A percentile compares a stretch with the other conserved stretches of the same genome.
Conservation (phyloP, 2,329 filamentous ascomycete species). For the Neonectria hederae region DNA sequence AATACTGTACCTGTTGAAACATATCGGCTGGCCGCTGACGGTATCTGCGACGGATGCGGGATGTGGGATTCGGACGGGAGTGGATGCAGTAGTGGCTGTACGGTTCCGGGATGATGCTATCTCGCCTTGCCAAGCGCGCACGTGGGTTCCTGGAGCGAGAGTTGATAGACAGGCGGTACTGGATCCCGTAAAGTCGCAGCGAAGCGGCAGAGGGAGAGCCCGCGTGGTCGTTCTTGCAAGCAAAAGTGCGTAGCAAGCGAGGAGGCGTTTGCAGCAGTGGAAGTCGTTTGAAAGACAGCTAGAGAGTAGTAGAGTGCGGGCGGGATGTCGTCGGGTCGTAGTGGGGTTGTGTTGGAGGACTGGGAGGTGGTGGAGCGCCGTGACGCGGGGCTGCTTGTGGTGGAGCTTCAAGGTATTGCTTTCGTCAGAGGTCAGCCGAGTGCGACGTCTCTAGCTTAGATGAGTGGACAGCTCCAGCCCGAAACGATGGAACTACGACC, state of each 20-base stretch:
- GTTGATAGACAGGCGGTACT: slow-evolving; percentile 10
- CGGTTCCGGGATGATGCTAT: slow-evolving; percentile 31
- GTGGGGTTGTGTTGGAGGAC: slow-evolving; percentile 13
- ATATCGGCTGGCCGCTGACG: slow-evolving; percentile 29
- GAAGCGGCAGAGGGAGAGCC: background rate
- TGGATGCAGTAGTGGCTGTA: slow-evolving; percentile 4
- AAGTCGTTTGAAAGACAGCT: slow-evolving; percentile 8
- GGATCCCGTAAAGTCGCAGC: background rate
- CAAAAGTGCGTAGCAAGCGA: background rate
- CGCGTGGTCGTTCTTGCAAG: background rate
- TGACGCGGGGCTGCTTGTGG: slow-evolving; percentile 19
- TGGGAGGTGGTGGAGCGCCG: slow-evolving; percentile 1
- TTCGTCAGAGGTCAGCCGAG: slow-evolving; percentile 16
- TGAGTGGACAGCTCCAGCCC: slow-evolving; percentile 7
- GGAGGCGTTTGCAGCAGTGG: background rate
- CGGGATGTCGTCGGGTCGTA: slow-evolving; percentile 10
- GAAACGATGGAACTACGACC: background rate
- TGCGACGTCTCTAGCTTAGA: slow-evolving; percentile 10
- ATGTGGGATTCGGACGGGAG: background rate
- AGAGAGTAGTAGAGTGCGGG: slow-evolving; percentile 1
- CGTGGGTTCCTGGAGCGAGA: slow-evolving; percentile 11
- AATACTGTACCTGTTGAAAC: slow-evolving; percentile 44
- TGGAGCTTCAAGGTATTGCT: background rate
- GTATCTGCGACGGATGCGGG: background rate
- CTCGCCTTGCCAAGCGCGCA: slow-evolving; percentile 23